Conservation (phyloP, 2,329 filamentous ascomycete genomes). For the Fusarium tricinctum region DNA sequence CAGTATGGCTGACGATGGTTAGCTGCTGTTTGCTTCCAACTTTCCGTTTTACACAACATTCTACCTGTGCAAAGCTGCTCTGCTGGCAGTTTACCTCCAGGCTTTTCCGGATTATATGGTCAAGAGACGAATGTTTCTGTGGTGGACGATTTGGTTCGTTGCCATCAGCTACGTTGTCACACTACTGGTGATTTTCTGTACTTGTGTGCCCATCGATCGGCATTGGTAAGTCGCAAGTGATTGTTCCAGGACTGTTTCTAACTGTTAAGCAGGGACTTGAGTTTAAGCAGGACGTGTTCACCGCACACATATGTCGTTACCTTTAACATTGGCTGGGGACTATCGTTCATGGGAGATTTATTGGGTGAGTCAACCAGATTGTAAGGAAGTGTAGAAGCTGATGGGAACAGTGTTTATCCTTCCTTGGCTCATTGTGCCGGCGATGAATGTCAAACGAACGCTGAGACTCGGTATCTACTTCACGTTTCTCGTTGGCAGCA, state of each 20-base stretch:
- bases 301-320: slow-evolving; percentile 5
- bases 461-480: slow-evolving; percentile 37
- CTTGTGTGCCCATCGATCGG: slow-evolving; percentile 16
- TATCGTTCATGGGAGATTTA: slow-evolving; percentile 31
- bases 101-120: slow-evolving; percentile 31
- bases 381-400: neutral
- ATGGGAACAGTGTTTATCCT: slow-evolving; percentile 20
- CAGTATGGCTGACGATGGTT: fast-evolving
- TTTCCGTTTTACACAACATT: slow-evolving; percentile 44
- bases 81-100: slow-evolving; percentile 35
- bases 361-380: neutral
- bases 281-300: neutral
- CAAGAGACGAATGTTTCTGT: slow-evolving; percentile 29
- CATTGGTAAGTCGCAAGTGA: slow-evolving; percentile 18
- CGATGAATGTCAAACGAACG: slow-evolving; percentile 6
- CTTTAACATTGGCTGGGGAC: slow-evolving; percentile 31
- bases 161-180: slow-evolving; percentile 7
- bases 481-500: slow-evolving; percentile 32
- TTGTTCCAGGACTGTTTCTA: neutral
- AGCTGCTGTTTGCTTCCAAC: slow-evolving; percentile 31
- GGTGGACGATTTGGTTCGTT: slow-evolving; percentile 16
- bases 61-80: slow-evolving; percentile 43
- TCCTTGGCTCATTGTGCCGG: slow-evolving; percentile 36
- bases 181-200: neutral
- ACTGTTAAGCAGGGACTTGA: fast-evolving